These are phyloP conservation scores for Xylariaceae sp. DNA, from an alignment of 2,329 filamentous ascomycete species.

Conservation along the genomic window DNA sequence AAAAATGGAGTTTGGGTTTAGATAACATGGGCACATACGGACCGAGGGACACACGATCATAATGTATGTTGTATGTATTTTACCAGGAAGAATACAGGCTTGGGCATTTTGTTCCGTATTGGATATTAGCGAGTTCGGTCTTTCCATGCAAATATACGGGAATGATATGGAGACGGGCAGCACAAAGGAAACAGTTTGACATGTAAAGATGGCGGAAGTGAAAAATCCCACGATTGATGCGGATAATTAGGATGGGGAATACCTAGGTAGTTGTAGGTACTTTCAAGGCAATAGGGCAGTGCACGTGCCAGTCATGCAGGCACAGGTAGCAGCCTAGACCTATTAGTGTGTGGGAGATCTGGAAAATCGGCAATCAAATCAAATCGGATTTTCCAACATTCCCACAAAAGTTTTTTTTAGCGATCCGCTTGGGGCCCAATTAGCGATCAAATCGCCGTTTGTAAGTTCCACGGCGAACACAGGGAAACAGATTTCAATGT, in stretches of 20 bases:
- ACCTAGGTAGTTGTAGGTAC: neutral
- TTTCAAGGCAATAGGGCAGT: neutral
- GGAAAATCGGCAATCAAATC: constrained; percentile 1
- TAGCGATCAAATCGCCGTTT: neutral
- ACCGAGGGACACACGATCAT: neutral
- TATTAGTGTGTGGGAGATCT: neutral
- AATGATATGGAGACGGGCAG: neutral
- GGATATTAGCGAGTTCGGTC: neutral
- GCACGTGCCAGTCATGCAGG: neutral
- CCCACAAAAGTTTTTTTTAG: constrained; percentile 3
- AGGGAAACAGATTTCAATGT: neutral
- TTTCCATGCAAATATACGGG: neutral
- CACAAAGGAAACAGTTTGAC: neutral
- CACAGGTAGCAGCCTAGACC: neutral
- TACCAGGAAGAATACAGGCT: neutral
- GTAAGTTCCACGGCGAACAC: neutral
- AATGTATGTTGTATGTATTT: no score
- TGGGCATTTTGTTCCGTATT: neutral
- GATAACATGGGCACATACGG: neutral
- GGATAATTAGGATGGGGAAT: neutral
- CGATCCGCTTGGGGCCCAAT: neutral
- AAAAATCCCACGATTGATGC: neutral
- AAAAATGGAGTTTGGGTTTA: neutral
- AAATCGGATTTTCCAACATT: constrained; percentile 2
- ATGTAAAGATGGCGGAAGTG: neutral